Evolutionary conservation across 1,284 basidiomycete genomes (phyloP).

Genomic region (Fomitopsis schrenkii): DNA sequence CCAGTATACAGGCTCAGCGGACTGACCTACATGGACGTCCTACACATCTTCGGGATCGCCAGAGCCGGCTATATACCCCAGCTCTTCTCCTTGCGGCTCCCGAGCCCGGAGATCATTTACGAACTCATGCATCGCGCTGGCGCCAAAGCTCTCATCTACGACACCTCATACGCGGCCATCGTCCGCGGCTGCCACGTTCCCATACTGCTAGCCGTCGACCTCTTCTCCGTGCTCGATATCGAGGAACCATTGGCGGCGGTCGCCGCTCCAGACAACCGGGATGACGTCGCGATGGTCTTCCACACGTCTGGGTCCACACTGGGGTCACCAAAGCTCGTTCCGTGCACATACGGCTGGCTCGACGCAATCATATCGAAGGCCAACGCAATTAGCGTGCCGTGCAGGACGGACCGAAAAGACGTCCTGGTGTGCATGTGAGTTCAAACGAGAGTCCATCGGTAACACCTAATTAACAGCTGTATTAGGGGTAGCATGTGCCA

Average conservation of each 20-base stretch:
- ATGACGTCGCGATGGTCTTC: slow-evolving; percentile 56
- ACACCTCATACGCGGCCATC: slow-evolving; percentile 39
- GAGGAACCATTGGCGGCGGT: slow-evolving; percentile 19
- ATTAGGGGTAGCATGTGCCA: slow-evolving; percentile 29
- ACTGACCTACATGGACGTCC: slow-evolving; percentile 59
- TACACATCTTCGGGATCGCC: slow-evolving; percentile 67
- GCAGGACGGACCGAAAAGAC: slow-evolving; percentile 41
- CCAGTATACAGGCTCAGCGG: slow-evolving; percentile 51
- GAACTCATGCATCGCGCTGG: slow-evolving; percentile 57
- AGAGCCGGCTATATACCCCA: slow-evolving; percentile 70
- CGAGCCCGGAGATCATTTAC: slow-evolving; percentile 61
- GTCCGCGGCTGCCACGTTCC: slow-evolving; percentile 44
- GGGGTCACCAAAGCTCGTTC: slow-evolving; percentile 28
- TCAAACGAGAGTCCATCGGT: background rate
- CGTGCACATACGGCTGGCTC: slow-evolving; percentile 25
- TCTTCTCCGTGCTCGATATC: slow-evolving; percentile 22
- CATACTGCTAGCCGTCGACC: slow-evolving; percentile 38
- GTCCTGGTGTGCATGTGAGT: slow-evolving; percentile 39
- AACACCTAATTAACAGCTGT: background rate
- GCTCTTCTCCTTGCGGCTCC: slow-evolving; percentile 66
- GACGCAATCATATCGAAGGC: slow-evolving; percentile 24
- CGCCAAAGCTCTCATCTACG: slow-evolving; percentile 59
- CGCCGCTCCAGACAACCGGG: slow-evolving; percentile 21
- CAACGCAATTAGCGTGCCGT: slow-evolving; percentile 16
- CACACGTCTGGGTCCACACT: slow-evolving; percentile 75